Percentiles rank a stretch among this genome's conserved stretches.
phyloP scores from a whole-genome alignment of 2,329 filamentous ascomycete genomes.

The Paecilomyces fulvus region DNA sequence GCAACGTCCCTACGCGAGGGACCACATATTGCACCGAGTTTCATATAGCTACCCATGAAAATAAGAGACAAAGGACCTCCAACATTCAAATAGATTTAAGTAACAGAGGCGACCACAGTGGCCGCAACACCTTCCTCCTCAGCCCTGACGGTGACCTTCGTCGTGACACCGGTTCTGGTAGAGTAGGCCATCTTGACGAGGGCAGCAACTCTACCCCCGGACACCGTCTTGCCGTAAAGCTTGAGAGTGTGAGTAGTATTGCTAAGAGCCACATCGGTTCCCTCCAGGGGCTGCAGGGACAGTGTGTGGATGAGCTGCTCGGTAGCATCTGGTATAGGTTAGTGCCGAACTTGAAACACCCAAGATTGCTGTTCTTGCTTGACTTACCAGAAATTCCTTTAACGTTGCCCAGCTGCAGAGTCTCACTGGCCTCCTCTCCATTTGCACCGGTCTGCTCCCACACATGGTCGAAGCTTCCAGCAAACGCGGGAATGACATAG shows the following conservation, averaged over 20 bases:
- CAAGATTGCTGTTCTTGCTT: not conserved
- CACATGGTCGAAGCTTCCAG: slow-evolving; percentile 87
- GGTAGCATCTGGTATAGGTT: slow-evolving; percentile 64
- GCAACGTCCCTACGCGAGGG: not conserved
- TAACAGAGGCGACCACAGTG: slow-evolving; percentile 74
- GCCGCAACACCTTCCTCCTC: slow-evolving; percentile 88
- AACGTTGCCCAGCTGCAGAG: slow-evolving; percentile 73
- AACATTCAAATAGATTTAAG: slow-evolving; percentile 43
- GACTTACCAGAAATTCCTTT: slow-evolving; percentile 85
- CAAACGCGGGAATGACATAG: slow-evolving; percentile 88
- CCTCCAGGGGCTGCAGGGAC: slow-evolving; percentile 87
- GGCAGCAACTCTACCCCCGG: slow-evolving; percentile 79
- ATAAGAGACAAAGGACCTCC: not conserved
- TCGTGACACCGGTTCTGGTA: slow-evolving; percentile 85
- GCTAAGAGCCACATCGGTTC: slow-evolving; percentile 81
- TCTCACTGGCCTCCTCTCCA: slow-evolving; percentile 86
- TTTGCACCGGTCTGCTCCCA: slow-evolving; percentile 90
- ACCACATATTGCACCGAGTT: not conserved
- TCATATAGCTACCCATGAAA: not conserved
- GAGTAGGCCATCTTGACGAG: slow-evolving; percentile 90
- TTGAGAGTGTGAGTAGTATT: slow-evolving; percentile 90
- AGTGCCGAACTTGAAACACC: slow-evolving; percentile 7
- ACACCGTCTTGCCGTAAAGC: slow-evolving; percentile 89
- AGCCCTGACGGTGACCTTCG: slow-evolving; percentile 84
- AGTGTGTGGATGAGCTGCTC: slow-evolving; percentile 80